Percentiles rank a stretch among this genome's conserved stretches.
Conservation (phyloP, 1,284 basidiomycete species). For the Naganishia liquefaciens region DNA sequence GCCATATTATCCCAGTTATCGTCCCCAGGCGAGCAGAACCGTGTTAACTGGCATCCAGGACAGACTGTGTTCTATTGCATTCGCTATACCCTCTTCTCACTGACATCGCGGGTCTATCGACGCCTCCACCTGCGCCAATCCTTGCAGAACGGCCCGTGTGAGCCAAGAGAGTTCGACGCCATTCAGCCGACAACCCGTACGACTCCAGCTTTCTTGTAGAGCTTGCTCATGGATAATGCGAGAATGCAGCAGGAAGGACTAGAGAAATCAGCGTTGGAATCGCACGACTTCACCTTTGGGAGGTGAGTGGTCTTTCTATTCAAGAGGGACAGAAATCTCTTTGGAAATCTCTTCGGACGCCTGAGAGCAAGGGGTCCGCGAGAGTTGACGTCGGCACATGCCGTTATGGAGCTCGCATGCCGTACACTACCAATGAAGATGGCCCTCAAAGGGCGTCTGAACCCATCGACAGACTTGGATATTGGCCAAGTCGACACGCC, state of each 20-base stretch:
- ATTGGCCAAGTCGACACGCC: too few relatives aligned
- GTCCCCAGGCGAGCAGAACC: too few relatives aligned
- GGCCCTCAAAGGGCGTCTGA: too few relatives aligned
- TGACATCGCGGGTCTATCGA: neutral
- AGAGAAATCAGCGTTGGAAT: neutral
- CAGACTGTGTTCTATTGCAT: neutral
- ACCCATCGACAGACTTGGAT: neutral
- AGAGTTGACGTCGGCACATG: neutral
- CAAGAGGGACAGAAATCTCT: too few relatives aligned
- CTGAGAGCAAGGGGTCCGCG: neutral
- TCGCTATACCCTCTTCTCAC: neutral
- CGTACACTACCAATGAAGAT: too few relatives aligned
- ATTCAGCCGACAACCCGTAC: neutral
- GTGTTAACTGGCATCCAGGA: neutral
- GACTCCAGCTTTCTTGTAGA: neutral
- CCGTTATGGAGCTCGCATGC: neutral
- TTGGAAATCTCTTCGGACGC: too few relatives aligned
- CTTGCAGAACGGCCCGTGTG: neutral
- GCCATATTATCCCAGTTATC: too few relatives aligned
- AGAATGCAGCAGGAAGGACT: constrained; percentile 16
- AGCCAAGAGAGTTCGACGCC: neutral
- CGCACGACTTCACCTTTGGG: constrained; percentile 18
- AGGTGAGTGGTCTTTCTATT: constrained; percentile 1
- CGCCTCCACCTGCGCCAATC: neutral
- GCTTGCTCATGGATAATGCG: constrained; percentile 7